Conservation (phyloP, 257 asterid species). For the Solanum chilense region DNA sequence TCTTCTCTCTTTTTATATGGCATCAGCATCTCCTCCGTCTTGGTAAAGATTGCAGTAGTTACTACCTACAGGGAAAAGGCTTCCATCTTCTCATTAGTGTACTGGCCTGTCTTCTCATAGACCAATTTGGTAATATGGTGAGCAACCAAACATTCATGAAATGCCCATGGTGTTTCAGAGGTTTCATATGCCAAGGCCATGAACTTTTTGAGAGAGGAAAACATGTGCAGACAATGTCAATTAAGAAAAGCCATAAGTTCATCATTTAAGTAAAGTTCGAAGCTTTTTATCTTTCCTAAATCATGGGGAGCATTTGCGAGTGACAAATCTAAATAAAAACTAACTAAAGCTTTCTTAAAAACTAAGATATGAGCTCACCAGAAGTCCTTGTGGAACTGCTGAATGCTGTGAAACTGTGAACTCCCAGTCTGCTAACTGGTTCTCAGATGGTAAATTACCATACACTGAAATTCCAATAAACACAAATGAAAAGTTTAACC, state of each 20-base stretch:
- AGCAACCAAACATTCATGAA: background rate
- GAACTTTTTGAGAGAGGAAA: background rate
- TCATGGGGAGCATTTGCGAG: background rate
- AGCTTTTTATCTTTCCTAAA: background rate
- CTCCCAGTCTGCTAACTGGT: conserved; percentile 89
- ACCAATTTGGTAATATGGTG: background rate
- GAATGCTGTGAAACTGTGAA: conserved; percentile 87
- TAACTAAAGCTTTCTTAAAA: background rate
- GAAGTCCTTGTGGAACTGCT: conserved; percentile 40
- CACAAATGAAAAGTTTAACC: background rate
- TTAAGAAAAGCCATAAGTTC: background rate
- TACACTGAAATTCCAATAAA: conserved; percentile 48
- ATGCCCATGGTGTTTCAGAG: background rate
- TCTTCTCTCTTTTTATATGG: background rate
- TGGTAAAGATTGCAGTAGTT: background rate
- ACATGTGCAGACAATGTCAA: background rate
- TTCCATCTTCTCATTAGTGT: background rate
- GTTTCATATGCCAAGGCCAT: background rate
- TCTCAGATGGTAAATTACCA: conserved; percentile 81
- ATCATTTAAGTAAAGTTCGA: background rate
- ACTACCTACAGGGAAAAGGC: background rate
- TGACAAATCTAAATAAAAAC: background rate
- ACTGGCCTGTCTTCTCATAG: background rate
- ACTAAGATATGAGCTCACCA: conserved; percentile 15
- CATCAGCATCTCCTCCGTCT: background rate